Conservation (phyloP, 345 rosid genomes). For the Hibiscus mutabilis region DNA sequence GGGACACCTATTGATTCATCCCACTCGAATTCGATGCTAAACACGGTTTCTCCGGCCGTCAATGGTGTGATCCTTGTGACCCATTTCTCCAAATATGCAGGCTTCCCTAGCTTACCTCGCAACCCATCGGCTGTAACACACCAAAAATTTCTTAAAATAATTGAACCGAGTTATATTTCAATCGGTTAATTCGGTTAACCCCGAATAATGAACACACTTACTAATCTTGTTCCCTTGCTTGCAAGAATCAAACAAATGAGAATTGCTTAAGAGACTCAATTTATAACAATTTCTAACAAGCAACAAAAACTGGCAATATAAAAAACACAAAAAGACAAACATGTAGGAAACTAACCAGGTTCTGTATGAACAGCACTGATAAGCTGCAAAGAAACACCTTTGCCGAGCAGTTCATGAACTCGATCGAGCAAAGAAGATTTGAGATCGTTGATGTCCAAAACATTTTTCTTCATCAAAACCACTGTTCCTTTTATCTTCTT, state of each 20-base stretch:
- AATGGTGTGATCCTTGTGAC: constrained; percentile 21
- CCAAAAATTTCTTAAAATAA: too few species aligned
- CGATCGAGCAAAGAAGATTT: constrained; percentile 63
- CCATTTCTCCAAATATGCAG: constrained; percentile 53
- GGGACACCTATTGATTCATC: constrained; percentile 60
- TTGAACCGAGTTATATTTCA: too few species aligned
- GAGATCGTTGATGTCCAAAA: constrained; percentile 70
- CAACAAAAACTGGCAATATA: neutral
- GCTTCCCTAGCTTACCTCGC: constrained; percentile 47
- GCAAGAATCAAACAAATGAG: neutral
- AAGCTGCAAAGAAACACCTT: constrained; percentile 63
- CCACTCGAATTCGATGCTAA: constrained; percentile 47
- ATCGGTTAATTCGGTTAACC: too few species aligned
- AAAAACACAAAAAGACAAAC: neutral
- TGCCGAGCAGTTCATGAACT: constrained; percentile 54
- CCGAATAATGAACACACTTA: too few species aligned
- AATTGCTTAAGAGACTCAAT: neutral
- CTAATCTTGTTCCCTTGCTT: neutral
- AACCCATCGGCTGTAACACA: constrained; percentile 26
- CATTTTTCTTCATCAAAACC: constrained; percentile 82
- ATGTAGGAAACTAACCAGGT: constrained; percentile 37
- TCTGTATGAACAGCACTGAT: constrained; percentile 56
- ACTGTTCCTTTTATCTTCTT: constrained; percentile 53
- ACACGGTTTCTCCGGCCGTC: constrained; percentile 43
- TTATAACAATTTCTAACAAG: neutral